Conservation (phyloP, 2,329 filamentous ascomycete genomes). For the Penicillium oxalicum region DNA sequence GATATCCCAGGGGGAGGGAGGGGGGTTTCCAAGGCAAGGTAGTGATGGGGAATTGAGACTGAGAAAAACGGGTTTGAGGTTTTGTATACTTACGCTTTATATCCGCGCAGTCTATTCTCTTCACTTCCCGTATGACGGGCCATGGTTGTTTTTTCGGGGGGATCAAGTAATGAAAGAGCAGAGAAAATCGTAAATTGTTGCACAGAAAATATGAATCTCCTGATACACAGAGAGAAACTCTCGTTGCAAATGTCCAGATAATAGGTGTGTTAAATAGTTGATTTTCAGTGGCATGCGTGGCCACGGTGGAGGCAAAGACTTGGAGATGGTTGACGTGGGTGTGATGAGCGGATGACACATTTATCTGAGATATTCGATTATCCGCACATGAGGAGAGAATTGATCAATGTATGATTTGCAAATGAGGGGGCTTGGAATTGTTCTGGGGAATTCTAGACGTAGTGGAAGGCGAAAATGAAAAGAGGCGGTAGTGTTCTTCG, state of each 20-base stretch:
- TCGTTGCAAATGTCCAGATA: too few relatives aligned
- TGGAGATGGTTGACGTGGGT: neutral
- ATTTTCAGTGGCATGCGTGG: slow-evolving; percentile 4
- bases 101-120: slow-evolving; percentile 16
- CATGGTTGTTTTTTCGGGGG: neutral
- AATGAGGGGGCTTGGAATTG: neutral
- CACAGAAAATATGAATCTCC: too few relatives aligned
- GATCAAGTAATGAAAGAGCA: neutral
- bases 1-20: neutral
- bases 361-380: neutral
- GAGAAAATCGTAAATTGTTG: too few relatives aligned
- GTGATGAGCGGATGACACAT: slow-evolving; percentile 6
- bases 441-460: neutral
- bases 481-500: too few relatives aligned
- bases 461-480: too few relatives aligned
- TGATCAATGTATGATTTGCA: neutral
- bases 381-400: neutral
- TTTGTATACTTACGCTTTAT: slow-evolving; percentile 15
- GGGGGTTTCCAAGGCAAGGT: too few relatives aligned
- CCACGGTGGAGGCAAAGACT: neutral
- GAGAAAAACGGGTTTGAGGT: too few relatives aligned
- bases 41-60: neutral
- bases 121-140: slow-evolving; percentile 1
- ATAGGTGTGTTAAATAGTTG: too few relatives aligned
- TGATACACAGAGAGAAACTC: too few relatives aligned